These are phyloP conservation scores for Allium cepa DNA, from an alignment of 106 monocot genomes.

Conservation along the genomic window DNA sequence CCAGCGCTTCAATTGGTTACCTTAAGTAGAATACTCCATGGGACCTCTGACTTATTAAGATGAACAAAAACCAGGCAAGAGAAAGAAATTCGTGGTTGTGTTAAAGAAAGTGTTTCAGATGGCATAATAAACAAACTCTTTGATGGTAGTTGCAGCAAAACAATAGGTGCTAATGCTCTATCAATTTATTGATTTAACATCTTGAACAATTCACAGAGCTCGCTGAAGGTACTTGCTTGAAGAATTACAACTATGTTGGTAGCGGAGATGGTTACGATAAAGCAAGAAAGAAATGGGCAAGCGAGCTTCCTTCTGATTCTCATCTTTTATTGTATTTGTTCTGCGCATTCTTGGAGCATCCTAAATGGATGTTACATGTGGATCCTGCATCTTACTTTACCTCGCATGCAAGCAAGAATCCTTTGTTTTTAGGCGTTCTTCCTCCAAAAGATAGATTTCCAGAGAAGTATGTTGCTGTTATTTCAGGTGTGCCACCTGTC, in stretches of 20 bases:
- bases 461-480: conserved; percentile 91
- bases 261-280: conserved; percentile 49
- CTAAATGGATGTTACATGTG: conserved; percentile 96
- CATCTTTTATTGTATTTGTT: conserved; percentile 77
- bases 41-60: no score
- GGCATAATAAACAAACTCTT: no score
- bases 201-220: conserved; percentile 42
- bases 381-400: conserved; percentile 79
- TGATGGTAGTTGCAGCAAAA: no score
- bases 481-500: conserved; percentile 67
- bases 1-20: no score
- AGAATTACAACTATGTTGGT: conserved; percentile 67
- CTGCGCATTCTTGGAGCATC: conserved; percentile 92
- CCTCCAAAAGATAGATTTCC: conserved; percentile 95
- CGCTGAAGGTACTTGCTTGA: conserved; percentile 93
- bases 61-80: no score
- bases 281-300: conserved; percentile 47
- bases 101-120: no score
- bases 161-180: background rate
- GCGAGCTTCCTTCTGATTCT: conserved; percentile 81
- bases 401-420: conserved; percentile 82
- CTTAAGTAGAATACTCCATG: no score
- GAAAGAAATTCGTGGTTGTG: no score
- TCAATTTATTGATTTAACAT: background rate
- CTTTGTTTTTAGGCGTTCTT: conserved; percentile 82